Conservation (phyloP, 1,284 basidiomycete genomes). For the Psilocybe mexicana region DNA sequence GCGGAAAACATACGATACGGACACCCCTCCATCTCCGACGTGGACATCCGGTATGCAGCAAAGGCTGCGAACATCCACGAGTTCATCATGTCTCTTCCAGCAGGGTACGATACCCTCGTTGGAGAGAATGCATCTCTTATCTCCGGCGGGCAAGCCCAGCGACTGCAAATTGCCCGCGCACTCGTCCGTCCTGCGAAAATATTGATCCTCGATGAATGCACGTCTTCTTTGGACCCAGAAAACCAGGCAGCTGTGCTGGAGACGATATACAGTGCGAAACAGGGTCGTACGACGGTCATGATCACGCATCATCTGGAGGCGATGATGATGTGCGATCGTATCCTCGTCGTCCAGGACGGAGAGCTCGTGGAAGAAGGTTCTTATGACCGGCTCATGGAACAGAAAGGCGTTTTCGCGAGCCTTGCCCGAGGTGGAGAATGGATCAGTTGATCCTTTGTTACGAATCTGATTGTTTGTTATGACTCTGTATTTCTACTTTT, state of each 20-base stretch:
- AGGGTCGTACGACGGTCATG: slow-evolving; percentile 81
- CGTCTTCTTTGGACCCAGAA: slow-evolving; percentile 54
- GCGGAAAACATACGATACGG: slow-evolving; percentile 90
- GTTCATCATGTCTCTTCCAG: slow-evolving; percentile 78
- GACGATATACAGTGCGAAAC: slow-evolving; percentile 49
- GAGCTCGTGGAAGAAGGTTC: slow-evolving; percentile 78
- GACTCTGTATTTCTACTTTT: neutral
- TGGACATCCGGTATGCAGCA: slow-evolving; percentile 71
- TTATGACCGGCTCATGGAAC: slow-evolving; percentile 71
- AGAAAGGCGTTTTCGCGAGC: slow-evolving; percentile 77
- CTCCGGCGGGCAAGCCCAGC: slow-evolving; percentile 94
- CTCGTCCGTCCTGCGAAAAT: slow-evolving; percentile 11
- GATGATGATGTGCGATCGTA: slow-evolving; percentile 90
- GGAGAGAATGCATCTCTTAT: slow-evolving; percentile 89
- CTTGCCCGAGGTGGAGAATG: slow-evolving; percentile 89
- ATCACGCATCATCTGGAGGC: slow-evolving; percentile 92
- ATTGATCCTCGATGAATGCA: slow-evolving; percentile 16
- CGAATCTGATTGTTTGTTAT: neutral
- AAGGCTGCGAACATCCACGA: slow-evolving; percentile 81
- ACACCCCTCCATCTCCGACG: slow-evolving; percentile 42
- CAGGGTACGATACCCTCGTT: slow-evolving; percentile 83
- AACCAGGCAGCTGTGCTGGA: slow-evolving; percentile 84
- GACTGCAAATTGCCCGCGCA: slow-evolving; percentile 62
- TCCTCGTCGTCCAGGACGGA: slow-evolving; percentile 84
- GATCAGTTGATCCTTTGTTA: slow-evolving; percentile 28